Conservation (phyloP, 164 flowering plant genomes). For the Umbellularia californica region DNA sequence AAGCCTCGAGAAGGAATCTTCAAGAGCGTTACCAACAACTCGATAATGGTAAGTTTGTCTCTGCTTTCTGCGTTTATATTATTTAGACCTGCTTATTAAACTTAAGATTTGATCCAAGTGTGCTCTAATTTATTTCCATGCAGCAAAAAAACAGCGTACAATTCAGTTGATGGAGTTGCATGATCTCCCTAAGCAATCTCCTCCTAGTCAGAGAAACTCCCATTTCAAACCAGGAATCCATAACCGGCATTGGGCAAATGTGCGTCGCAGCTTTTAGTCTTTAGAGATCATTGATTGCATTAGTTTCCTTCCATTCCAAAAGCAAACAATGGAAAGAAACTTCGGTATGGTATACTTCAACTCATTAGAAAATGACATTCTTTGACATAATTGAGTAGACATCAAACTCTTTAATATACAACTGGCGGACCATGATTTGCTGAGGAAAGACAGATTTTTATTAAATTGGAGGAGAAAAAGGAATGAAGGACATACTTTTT, state of each 20-base stretch:
- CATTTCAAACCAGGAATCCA: conserved; percentile 43
- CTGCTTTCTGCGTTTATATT: neutral
- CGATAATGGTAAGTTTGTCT: conserved; percentile 52
- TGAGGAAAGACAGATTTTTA: neutral
- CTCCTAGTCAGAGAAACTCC: conserved; percentile 30
- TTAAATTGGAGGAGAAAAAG: neutral
- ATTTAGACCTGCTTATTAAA: neutral
- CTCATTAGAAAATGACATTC: neutral
- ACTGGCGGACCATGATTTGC: neutral
- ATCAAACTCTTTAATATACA: neutral
- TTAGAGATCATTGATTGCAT: neutral
- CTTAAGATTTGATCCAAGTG: neutral
- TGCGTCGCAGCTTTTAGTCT: conserved; percentile 27
- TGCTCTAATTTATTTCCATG: neutral
- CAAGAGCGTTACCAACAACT: conserved; percentile 78
- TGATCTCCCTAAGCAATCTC: conserved; percentile 62
- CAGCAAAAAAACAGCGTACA: conserved; percentile 83
- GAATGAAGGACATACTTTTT: neutral
- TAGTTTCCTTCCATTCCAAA: conserved; percentile 2
- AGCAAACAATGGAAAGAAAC: conserved; percentile 5
- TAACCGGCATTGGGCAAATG: conserved; percentile 49
- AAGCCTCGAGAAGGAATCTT: conserved; percentile 63
- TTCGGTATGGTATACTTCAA: neutral
- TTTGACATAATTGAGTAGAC: neutral
- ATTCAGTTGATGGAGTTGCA: conserved; percentile 75